Base-by-base conservation (phyloP, 495 filamentous ascomycete genomes). In the Trichoderma gamsii region DNA sequence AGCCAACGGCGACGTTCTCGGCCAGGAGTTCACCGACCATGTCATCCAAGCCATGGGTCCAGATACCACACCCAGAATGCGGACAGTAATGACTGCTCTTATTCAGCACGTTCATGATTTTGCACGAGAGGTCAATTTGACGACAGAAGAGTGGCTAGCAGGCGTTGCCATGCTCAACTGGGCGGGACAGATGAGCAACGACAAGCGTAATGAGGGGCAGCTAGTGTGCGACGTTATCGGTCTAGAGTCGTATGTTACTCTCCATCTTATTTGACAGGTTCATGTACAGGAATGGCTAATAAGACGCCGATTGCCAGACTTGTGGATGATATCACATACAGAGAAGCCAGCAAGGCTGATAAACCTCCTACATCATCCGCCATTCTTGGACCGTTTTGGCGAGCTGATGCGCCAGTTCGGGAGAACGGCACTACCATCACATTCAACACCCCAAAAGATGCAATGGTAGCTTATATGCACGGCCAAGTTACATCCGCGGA, bases 311-410 rank as follows among this genome's bases (percentile, higher is more conserved):
- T 35, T 8, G 9, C 7, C 7, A 70, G 68, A 25, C 73, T 93
- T 13, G 87, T 90, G 56, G 90, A 92, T 75, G 89, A 92, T 73
- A 92, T 93, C 72, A 92, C 88, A 46, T 88, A 87, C 73, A 90
- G 84, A 66, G 78, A 87, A 67, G 70, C 81, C 63, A 71, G 74
- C 8, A 71, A 68, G 21, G 69, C 83, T 56, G 73, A 77, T 32
- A 80, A 83, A 67, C 83, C 79, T 66, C 84, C 82, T 56, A 93
- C 90, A 13, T 84, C 88, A 21, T 90, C 90, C 4, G 84, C 90
- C 52, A 88, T 92, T 67, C 83, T 93, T 0, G 90, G 90, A 8
- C 90, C 90, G 4, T 92, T 92, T 81, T 93, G 88, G 82, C 86
- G 90, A 18, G 79, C 85, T 68, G 81, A 91, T 74, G 88, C 90